Percentiles rank a stretch among this genome's conserved stretches.
Evolutionary conservation across 345 rosid species (phyloP).

Genomic region (Dipteronia dyeriana): DNA sequence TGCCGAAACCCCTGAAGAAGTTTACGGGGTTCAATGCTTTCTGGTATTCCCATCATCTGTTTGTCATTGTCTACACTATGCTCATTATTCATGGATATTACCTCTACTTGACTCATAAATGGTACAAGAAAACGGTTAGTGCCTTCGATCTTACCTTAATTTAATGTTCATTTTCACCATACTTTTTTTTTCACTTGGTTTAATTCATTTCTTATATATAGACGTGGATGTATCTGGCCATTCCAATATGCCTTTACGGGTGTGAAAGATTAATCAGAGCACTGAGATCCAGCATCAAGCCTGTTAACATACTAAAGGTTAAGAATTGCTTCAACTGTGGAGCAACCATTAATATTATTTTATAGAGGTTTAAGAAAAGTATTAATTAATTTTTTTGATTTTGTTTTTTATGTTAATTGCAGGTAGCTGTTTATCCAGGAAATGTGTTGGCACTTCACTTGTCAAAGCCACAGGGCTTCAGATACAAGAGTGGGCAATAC

Average conservation of each 20-base stretch:
- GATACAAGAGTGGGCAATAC: constrained; percentile 84
- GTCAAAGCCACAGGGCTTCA: constrained; percentile 78
- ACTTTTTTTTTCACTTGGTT: background rate
- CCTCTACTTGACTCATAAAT: constrained; percentile 56
- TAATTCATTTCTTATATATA: constrained; percentile 8
- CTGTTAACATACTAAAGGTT: constrained; percentile 66
- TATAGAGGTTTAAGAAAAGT: background rate
- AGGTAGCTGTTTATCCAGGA: constrained; percentile 82
- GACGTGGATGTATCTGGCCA: constrained; percentile 86
- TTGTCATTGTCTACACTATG: constrained; percentile 65
- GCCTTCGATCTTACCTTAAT: too few relatives aligned
- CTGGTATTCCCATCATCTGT: constrained; percentile 86
- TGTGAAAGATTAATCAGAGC: constrained; percentile 66
- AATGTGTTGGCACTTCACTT: constrained; percentile 72
- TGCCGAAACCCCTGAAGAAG: constrained; percentile 63
- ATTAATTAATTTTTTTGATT: background rate
- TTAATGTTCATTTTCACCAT: background rate
- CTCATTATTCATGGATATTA: constrained; percentile 66
- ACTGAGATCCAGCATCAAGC: constrained; percentile 67
- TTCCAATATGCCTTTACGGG: constrained; percentile 57
- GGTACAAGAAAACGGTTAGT: constrained; percentile 71
- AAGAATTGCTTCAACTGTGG: background rate
- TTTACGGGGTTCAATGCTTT: constrained; percentile 87
- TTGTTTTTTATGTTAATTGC: background rate
- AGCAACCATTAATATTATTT: background rate